These are phyloP conservation scores for Pterocarpus santalinus DNA, from an alignment of 306 rosid species.

Conservation along the genomic window DNA sequence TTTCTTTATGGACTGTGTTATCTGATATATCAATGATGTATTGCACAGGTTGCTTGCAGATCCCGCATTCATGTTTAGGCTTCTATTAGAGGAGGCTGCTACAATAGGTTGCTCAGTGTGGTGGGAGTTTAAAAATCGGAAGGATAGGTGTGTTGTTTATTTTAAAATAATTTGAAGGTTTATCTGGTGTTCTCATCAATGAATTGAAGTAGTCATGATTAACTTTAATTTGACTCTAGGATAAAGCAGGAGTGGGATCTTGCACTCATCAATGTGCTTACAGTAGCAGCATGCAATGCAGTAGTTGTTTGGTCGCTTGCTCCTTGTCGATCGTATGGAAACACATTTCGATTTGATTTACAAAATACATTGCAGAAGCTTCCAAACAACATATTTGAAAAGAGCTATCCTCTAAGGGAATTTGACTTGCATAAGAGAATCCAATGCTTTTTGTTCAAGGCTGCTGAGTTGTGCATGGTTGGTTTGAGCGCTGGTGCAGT, in stretches of 20 bases:
- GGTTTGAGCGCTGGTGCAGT: conserved; percentile 93
- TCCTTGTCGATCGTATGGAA: conserved; percentile 97
- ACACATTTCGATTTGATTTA: conserved; percentile 89
- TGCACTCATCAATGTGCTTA: conserved; percentile 91
- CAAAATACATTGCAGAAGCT: conserved; percentile 99
- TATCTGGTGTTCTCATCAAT: conserved; percentile 33
- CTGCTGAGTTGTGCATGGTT: conserved; percentile 98
- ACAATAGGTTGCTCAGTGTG: conserved; percentile 86
- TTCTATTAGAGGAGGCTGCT: conserved; percentile 86
- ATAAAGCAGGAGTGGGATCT: conserved; percentile 98
- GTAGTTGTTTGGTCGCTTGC: conserved; percentile 99
- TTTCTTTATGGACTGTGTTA: conserved; percentile 21
- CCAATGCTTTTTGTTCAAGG: conserved; percentile 92
- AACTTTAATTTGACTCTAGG: conserved; percentile 60
- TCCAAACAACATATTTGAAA: conserved; percentile 96
- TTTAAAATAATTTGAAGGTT: conserved; percentile 35
- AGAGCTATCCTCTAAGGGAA: conserved; percentile 92
- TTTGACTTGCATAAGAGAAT: conserved; percentile 90
- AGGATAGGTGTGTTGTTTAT: conserved; percentile 70
- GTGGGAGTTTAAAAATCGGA: conserved; percentile 95
- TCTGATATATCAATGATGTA: conserved; percentile 37
- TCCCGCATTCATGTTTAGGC: conserved; percentile 86
- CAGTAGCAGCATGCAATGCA: conserved; percentile 96
- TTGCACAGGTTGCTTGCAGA: conserved; percentile 94
- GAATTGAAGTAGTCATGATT: conserved; percentile 35